Evolutionary conservation across 345 rosid genomes (phyloP), one percentile per base, ranked within the genome.

Genomic region (Eucalyptus sp.): DNA sequence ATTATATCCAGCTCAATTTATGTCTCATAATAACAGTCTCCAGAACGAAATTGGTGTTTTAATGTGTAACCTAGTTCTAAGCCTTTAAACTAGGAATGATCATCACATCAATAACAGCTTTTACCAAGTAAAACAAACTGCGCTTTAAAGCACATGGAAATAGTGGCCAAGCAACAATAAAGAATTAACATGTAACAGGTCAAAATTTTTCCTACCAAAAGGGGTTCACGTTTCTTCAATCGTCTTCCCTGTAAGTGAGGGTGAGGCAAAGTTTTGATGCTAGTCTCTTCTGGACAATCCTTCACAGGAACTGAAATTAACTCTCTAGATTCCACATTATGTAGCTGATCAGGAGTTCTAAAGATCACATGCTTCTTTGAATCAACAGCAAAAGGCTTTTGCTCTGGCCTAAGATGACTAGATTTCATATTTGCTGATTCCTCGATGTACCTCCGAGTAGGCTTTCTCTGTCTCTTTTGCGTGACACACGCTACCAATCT

Each of bases 381-480:
- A 68, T 85, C 68, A 90, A 88, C 29, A 80, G 66, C n/a, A 64
- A 86, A 89, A 86, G 60, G 79, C 37, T 90, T 91, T 60, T 87
- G 87, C 83, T 87, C 87, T 83, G 68, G 50, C 51, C 88, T 56
- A 33, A 87, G 41, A 89, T 41, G 48, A 76, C 84, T 86, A 18
- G 89, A 88, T 86, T 86, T 87, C 89, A 90, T 64, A 37, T 89
- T 90, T 64, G 93, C 92, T 89, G 84, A 89, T 91, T 94, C 95
- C 90, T 96, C 96, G 84, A 93, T 89, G 68, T 91, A 94, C 91
- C 95, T 93, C 90, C 66, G 91, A 18, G 94, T 92, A 89, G 95
- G 93, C 90, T 88, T 91, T 18, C 95, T 86, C 87, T 91, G 48
- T 89, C 95, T 92, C 92, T 92, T 94, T 84, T 91, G 94, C 62